Conservation (phyloP, 2,329 filamentous ascomycete genomes). For the Fusarium tjaetaba region DNA sequence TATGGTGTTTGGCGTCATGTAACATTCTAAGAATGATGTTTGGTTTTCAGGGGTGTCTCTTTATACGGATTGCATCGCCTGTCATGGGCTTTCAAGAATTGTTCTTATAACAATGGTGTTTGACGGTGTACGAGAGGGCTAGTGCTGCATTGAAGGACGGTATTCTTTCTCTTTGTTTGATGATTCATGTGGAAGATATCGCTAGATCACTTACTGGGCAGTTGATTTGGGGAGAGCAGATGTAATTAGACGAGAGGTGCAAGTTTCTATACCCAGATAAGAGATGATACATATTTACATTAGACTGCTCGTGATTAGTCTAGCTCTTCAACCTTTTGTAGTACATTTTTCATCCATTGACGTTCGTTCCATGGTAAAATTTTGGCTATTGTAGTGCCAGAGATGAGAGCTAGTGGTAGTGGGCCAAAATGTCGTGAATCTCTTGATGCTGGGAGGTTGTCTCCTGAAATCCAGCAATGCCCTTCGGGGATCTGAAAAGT, state of each 20-base stretch:
- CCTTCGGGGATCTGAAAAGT: constrained; percentile 79
- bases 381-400: constrained; percentile 81
- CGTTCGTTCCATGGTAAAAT: constrained; percentile 62
- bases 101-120: constrained; percentile 29
- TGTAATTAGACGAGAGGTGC: constrained; percentile 50
- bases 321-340: constrained; percentile 48
- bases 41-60: constrained; percentile 37
- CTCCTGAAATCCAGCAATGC: constrained; percentile 90
- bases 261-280: constrained; percentile 45
- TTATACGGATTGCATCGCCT: constrained; percentile 36
- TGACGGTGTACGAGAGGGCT: constrained; percentile 21
- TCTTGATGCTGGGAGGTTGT: constrained; percentile 84
- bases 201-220: constrained; percentile 32
- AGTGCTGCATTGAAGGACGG: constrained; percentile 17
- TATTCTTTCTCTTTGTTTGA: constrained; percentile 45
- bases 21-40: constrained; percentile 42
- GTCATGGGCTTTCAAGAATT: constrained; percentile 26
- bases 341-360: constrained; percentile 59
- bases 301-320: constrained; percentile 17
- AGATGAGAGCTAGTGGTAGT: constrained; percentile 83
- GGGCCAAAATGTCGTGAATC: constrained; percentile 91
- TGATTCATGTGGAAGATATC: constrained; percentile 48
- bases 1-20: constrained; percentile 48
- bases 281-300: constrained; percentile 40
- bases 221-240: constrained; percentile 34